Conservation (phyloP, 768 basidiomycete genomes). For the Scleroderma bovista region DNA sequence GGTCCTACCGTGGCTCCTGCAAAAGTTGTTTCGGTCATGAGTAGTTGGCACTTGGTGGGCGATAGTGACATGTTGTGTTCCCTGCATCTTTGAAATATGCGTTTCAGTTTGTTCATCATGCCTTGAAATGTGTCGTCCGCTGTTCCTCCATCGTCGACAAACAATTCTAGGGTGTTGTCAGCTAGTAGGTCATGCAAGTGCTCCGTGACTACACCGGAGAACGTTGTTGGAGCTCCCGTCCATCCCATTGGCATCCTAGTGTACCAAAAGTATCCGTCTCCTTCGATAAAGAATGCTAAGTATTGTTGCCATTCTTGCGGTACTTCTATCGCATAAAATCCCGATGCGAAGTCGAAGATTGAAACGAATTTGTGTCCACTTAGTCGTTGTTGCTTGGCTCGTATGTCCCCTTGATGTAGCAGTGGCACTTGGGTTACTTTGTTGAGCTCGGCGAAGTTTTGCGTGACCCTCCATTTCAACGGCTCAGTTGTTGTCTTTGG, state of each 20-base stretch:
- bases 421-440: conserved; percentile 11
- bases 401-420: conserved; percentile 20
- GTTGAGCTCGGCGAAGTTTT: conserved; percentile 20
- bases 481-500: neutral
- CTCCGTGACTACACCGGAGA: neutral
- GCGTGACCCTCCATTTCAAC: neutral
- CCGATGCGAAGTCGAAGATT: conserved; percentile 18
- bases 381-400: conserved; percentile 12
- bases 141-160: conserved; percentile 31
- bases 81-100: neutral
- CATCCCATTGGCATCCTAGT: conserved; percentile 20
- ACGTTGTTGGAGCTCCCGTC: conserved; percentile 17
- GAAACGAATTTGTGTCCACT: conserved; percentile 12
- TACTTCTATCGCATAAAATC: conserved; percentile 20
- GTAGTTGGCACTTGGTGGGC: neutral
- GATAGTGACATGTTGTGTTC: neutral
- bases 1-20: too few relatives aligned
- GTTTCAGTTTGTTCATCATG: neutral
- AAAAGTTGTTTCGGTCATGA: neutral
- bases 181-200: conserved; percentile 10
- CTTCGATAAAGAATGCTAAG: conserved; percentile 18
- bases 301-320: conserved; percentile 11
- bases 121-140: neutral
- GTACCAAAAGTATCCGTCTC: conserved; percentile 17
- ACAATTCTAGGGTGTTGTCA: conserved; percentile 19